Base-by-base conservation (phyloP, 768 basidiomycete genomes). In the Mycena venus region DNA sequence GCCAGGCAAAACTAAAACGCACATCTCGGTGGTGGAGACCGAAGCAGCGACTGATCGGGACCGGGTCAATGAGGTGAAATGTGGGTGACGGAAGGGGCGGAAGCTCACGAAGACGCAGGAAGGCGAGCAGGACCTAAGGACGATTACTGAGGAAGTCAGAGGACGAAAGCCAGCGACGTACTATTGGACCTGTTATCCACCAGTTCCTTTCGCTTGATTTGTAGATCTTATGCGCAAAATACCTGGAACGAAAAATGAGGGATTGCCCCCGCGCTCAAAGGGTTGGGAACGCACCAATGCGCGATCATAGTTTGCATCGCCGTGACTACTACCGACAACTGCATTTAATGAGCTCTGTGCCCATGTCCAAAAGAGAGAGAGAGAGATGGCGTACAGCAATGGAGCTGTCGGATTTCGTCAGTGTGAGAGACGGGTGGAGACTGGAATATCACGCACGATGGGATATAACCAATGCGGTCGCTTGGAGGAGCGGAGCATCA, bases 151-250 rank as follows among this genome's bases (percentile, higher is more conserved):
- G 2, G 3, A 7, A 11, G 21, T 19, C 32, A n/a, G 32, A 21
- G 21, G 19, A n/a, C 14, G 49, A 17, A 15, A 14, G 36, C 9
- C 23, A 9, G 47, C 10, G 40, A 59, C 51, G 55, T 55, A 75
- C 76, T 14, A 78, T 70, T 6, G 75, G 75, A 4, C 49, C 73
- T 7, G 68, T 75, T 2, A 78, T 67, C 70, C 68, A 77, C 73
- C 74, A 77, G 25, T 75, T 77, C 73, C 66, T 63, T 7, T 58
- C 73, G 38, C 71, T 73, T 38, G 74, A 78, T 56, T 64, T 59
- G 49, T 66, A 72, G 38, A 78, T 78, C 70, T 75, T 78, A 25
- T 72, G 68, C 7, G 73, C 75, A 44, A 65, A 78, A 49, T 74
- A 78, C 68, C 72, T 74, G 42, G 0, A 49, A 34, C 27, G 14